Conservation (phyloP, 257 asterid species). For the Scutellaria barbata region DNA sequence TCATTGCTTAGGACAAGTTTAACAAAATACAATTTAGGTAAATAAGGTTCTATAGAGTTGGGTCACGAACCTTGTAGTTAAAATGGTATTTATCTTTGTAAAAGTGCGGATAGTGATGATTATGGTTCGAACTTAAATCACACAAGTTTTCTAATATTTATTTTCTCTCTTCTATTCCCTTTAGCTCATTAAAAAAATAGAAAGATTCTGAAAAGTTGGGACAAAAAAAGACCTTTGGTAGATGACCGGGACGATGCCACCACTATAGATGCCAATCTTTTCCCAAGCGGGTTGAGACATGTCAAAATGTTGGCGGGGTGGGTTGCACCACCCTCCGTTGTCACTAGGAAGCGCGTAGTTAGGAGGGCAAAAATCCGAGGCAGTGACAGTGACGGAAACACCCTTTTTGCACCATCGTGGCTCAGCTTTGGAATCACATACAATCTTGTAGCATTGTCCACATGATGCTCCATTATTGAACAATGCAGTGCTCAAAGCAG, state of each 20-base stretch:
- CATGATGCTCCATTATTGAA: slow-evolving; percentile 65
- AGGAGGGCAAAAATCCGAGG: slow-evolving; percentile 79
- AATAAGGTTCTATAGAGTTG: too few relatives aligned
- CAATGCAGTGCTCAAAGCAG: slow-evolving; percentile 72
- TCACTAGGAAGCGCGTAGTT: slow-evolving; percentile 60
- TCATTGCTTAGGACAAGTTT: too few relatives aligned
- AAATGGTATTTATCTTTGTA: too few relatives aligned
- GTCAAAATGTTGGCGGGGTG: slow-evolving; percentile 77
- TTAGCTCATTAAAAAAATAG: too few relatives aligned
- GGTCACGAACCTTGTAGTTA: too few relatives aligned
- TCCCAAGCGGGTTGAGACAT: slow-evolving; percentile 84
- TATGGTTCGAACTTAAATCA: too few relatives aligned
- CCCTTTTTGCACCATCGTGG: slow-evolving; percentile 61
- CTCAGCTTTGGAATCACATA: slow-evolving; percentile 51
- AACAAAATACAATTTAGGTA: too few relatives aligned
- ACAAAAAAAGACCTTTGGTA: slow-evolving; percentile 52
- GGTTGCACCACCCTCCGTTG: slow-evolving; percentile 86
- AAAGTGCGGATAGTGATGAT: too few relatives aligned
- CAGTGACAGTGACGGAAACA: slow-evolving; percentile 57
- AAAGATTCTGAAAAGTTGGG: too few relatives aligned
- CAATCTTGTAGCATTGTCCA: slow-evolving; percentile 67
- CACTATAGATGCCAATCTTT: slow-evolving; percentile 64
- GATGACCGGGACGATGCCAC: slow-evolving; percentile 65
- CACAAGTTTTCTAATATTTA: too few relatives aligned
- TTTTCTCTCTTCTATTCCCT: too few relatives aligned